These are phyloP conservation scores for Stygiomarasmius scandens DNA, from an alignment of 1,284 basidiomycete species.

Conservation along the genomic window DNA sequence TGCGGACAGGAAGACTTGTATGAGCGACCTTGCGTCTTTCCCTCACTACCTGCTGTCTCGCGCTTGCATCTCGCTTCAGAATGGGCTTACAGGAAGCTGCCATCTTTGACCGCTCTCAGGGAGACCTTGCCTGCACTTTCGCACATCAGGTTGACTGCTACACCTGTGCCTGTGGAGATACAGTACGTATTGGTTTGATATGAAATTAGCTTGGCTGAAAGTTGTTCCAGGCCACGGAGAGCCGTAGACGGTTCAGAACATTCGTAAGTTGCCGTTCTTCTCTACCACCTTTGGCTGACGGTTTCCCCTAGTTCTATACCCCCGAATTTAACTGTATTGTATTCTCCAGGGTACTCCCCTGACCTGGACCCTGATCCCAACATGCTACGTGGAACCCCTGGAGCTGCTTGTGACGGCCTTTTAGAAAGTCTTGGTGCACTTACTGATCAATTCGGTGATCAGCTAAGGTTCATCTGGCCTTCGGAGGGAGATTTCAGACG, in stretches of 20 bases:
- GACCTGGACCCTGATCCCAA: not conserved
- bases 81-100: not conserved
- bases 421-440: not conserved
- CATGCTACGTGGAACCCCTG: not conserved
- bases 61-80: conserved; percentile 5
- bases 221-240: not conserved
- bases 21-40: not conserved
- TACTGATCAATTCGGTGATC: not conserved
- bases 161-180: no score
- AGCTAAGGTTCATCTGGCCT: not conserved
- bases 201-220: not conserved
- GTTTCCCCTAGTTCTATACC: not conserved
- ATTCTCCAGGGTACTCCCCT: not conserved
- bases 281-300: not conserved
- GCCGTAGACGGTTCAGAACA: not conserved
- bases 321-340: conserved; percentile 7
- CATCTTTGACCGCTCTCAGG: not conserved
- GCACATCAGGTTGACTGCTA: conserved; percentile 2
- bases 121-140: not conserved
- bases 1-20: not conserved
- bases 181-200: not conserved
- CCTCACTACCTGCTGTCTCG: not conserved
- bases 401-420: not conserved
- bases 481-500: not conserved
- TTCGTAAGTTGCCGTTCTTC: not conserved